Conservation (phyloP, 2,329 filamentous ascomycete species). For the Pseudogymnoascus sp. region DNA sequence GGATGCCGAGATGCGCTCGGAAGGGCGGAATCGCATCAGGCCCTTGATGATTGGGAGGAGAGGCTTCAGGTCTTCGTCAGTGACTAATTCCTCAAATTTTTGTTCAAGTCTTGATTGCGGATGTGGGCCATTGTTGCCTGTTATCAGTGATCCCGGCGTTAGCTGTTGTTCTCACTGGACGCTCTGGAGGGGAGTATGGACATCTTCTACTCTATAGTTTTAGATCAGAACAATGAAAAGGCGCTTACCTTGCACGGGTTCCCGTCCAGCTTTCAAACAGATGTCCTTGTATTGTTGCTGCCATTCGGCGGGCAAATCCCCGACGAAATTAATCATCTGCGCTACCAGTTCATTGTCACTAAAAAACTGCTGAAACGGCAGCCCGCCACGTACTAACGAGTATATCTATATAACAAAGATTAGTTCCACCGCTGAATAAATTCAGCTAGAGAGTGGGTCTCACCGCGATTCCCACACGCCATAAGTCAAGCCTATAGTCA, state of each 20-base stretch:
- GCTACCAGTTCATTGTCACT: conserved; percentile 6
- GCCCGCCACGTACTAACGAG: conserved; percentile 8
- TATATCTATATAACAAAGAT: conserved; percentile 15
- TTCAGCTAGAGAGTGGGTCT: background rate
- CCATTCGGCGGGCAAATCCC: conserved; percentile 16
- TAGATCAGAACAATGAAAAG: background rate
- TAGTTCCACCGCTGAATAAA: background rate
- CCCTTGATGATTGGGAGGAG: background rate
- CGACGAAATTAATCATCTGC: conserved; percentile 16
- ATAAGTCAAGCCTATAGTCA: conserved; percentile 23
- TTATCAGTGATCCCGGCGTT: background rate
- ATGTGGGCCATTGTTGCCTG: background rate
- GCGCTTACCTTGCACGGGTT: background rate
- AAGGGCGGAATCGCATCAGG: background rate
- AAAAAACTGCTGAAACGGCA: conserved; percentile 10
- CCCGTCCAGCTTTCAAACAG: background rate
- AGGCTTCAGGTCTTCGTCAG: background rate
- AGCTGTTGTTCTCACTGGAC: background rate
- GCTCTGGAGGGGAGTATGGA: background rate
- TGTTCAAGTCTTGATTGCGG: conserved; percentile 11
- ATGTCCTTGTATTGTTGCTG: conserved; percentile 12
- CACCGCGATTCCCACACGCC: conserved; percentile 17
- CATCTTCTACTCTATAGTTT: conserved; percentile 3
- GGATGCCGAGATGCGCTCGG: conserved; percentile 1
- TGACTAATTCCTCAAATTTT: background rate